phyloP scores from a whole-genome alignment of 345 rosid species.

The Eucalyptus curtisii region DNA sequence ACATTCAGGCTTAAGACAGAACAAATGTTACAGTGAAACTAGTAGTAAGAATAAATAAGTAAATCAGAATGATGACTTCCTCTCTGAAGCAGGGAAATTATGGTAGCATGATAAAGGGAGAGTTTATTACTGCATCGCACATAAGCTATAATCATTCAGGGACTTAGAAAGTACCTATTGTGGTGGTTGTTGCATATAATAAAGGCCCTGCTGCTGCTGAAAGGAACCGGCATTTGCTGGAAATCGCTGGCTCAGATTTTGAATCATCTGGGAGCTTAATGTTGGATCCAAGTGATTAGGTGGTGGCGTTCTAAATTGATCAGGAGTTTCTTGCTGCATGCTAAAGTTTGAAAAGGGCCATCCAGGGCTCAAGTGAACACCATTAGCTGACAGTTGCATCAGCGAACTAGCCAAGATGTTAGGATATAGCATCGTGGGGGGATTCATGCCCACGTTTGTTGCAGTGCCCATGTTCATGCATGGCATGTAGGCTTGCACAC shows the following conservation, averaged over 20 bases:
- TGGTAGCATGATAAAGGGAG: background rate
- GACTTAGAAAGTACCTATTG: background rate
- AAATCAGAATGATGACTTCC: background rate
- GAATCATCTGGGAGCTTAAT: background rate
- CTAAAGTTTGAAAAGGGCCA: background rate
- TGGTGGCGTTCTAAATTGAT: background rate
- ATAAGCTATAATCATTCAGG: background rate
- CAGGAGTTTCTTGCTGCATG: background rate
- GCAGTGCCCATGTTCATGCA: conserved; percentile 17
- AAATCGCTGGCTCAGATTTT: background rate
- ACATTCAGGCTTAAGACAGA: background rate
- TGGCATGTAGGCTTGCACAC: conserved; percentile 1
- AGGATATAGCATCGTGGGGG: conserved; percentile 49
- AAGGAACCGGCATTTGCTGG: background rate
- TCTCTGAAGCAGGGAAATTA: background rate
- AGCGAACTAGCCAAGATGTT: conserved; percentile 29
- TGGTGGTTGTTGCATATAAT: background rate
- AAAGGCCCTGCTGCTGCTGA: background rate
- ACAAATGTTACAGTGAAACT: background rate
- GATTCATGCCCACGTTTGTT: conserved; percentile 8
- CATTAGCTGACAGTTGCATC: background rate
- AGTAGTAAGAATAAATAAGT: background rate
- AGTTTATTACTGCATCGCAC: background rate
- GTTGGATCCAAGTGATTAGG: background rate
- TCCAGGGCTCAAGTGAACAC: background rate